phyloP scores from a whole-genome alignment of 148 eudicot species.

The Vaccinium vitisidaea region DNA sequence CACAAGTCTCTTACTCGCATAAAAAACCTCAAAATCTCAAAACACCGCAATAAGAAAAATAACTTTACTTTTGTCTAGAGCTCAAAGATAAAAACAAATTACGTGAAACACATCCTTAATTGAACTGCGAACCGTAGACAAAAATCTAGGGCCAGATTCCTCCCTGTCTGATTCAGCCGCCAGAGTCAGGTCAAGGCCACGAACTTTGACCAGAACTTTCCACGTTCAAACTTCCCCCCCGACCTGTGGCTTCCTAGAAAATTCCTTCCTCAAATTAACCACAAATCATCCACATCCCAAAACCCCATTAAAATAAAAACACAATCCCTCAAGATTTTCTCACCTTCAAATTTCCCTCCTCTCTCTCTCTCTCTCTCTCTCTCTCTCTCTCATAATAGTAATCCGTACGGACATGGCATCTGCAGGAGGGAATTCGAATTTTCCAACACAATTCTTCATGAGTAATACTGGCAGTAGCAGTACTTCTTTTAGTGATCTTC shows the following conservation, averaged over 20 bases:
- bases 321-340: background rate
- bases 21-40: too few relatives aligned
- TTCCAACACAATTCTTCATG: conserved; percentile 38
- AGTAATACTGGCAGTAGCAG: background rate
- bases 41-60: too few relatives aligned
- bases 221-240: conserved; percentile 56
- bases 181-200: conserved; percentile 62
- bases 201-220: conserved; percentile 64
- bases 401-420: conserved; percentile 39
- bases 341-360: background rate
- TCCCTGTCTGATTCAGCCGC: conserved; percentile 35
- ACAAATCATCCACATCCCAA: too few relatives aligned
- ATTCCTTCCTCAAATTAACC: too few relatives aligned
- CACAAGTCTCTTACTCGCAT: too few relatives aligned
- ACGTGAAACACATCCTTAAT: too few relatives aligned
- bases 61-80: too few relatives aligned
- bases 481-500: conserved; percentile 62
- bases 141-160: background rate
- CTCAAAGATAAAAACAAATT: too few relatives aligned
- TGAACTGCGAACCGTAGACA: too few relatives aligned
- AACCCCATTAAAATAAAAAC: background rate
- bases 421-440: conserved; percentile 38
- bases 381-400: background rate
- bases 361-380: conserved; percentile 1
- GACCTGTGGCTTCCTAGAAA: conserved; percentile 43